phyloP scores from a whole-genome alignment of 2,329 filamentous ascomycete species.

The Ilyonectria mors-panacis region DNA sequence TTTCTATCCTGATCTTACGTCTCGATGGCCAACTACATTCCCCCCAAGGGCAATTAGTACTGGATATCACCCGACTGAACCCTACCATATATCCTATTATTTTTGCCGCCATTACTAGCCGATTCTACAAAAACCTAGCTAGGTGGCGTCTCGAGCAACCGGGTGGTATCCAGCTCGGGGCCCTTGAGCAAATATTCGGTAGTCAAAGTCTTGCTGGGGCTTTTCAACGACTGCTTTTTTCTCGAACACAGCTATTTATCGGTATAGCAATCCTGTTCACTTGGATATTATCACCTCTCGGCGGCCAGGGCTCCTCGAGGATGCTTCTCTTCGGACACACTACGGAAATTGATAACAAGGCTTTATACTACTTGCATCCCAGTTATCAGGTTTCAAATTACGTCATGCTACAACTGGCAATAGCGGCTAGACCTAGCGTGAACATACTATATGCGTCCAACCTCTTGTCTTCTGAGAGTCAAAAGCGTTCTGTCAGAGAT shows the following conservation, averaged over 20 bases:
- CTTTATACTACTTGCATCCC: constrained; percentile 13
- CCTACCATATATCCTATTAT: constrained; percentile 31
- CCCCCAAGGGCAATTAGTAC: neutral
- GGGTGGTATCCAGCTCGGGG: constrained; percentile 11
- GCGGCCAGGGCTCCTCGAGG: constrained; percentile 24
- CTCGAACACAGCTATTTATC: constrained; percentile 1
- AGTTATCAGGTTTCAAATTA: constrained; percentile 9
- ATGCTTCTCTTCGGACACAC: neutral
- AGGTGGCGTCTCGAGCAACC: constrained; percentile 26
- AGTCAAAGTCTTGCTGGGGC: constrained; percentile 31
- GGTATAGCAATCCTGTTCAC: constrained; percentile 12
- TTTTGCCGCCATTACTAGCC: constrained; percentile 22
- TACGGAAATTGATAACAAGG: neutral
- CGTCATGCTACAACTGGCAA: no score
- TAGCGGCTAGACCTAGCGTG: neutral
- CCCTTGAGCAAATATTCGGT: constrained; percentile 33
- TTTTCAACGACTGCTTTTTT: constrained; percentile 17
- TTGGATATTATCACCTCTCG: constrained; percentile 28
- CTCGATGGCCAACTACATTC: constrained; percentile 2
- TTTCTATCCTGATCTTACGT: neutral
- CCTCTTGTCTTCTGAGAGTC: neutral
- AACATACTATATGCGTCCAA: constrained; percentile 11
- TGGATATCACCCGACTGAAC: neutral
- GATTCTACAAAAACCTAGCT: constrained; percentile 28
- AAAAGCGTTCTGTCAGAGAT: constrained; percentile 14